A percentile compares a stretch with the other conserved stretches of the same genome.
phyloP scores from a whole-genome alignment of 805 yeast species.

The Candida ulmi region DNA sequence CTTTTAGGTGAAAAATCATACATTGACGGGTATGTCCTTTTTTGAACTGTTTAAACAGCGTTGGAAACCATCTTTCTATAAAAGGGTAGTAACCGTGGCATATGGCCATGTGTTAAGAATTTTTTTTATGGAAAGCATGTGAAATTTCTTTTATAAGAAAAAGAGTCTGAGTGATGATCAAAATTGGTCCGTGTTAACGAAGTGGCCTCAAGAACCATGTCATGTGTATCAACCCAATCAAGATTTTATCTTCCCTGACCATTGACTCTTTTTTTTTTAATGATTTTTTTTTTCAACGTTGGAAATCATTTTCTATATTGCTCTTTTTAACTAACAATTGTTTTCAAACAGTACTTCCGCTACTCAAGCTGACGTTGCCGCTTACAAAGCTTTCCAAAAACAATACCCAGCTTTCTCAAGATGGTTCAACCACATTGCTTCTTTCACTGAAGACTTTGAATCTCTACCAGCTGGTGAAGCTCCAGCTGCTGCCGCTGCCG shows the following conservation, averaged over 20 bases:
- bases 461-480: slow-evolving; percentile 70
- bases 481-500: slow-evolving; percentile 49
- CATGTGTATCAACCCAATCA: slow-evolving; percentile 73
- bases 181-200: slow-evolving; percentile 96
- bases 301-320: no score
- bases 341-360: slow-evolving; percentile 70
- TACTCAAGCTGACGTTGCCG: slow-evolving; percentile 92
- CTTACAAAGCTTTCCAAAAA: slow-evolving; percentile 89
- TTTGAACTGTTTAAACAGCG: neutral
- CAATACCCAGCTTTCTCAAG: slow-evolving; percentile 92
- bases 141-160: no score
- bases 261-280: no score
- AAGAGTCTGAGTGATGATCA: slow-evolving; percentile 51
- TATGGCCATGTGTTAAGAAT: no score
- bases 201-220: slow-evolving; percentile 93
- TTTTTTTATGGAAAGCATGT: no score
- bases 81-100: no score
- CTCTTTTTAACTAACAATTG: slow-evolving; percentile 12
- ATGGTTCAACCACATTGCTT: slow-evolving; percentile 98
- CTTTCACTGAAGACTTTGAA: slow-evolving; percentile 81
- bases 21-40: slow-evolving; percentile 82
- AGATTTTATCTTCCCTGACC: slow-evolving; percentile 34
- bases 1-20: slow-evolving; percentile 90
- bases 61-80: no score
- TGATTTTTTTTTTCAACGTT: no score